Percentiles rank a stretch among this genome's conserved stretches.
Evolutionary conservation across 495 filamentous ascomycete genomes (phyloP).

Genomic region (Venustampulla echinocandica): DNA sequence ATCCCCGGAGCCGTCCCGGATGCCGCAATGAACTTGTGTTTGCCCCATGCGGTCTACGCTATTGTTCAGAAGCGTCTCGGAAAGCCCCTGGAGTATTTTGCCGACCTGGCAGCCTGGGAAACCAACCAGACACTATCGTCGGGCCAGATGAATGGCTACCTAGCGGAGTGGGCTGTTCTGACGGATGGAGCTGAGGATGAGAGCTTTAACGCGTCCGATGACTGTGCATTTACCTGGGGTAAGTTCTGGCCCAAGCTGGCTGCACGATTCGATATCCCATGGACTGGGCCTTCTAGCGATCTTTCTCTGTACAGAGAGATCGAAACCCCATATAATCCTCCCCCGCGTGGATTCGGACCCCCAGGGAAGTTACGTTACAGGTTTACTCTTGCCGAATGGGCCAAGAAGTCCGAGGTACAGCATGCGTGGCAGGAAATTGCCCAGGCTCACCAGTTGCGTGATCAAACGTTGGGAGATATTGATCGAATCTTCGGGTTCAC

Average conservation of each 20-base stretch:
- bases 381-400: slow-evolving; percentile 37
- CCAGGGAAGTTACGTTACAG: slow-evolving; percentile 25
- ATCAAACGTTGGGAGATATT: background rate
- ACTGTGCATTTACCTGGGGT: slow-evolving; percentile 33
- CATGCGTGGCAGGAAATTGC: slow-evolving; percentile 31
- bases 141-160: slow-evolving; percentile 37
- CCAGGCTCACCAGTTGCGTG: background rate
- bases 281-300: slow-evolving; percentile 21
- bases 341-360: slow-evolving; percentile 28
- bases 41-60: slow-evolving; percentile 39
- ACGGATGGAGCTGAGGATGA: slow-evolving; percentile 28
- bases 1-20: slow-evolving; percentile 43
- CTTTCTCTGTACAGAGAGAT: slow-evolving; percentile 17
- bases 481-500: slow-evolving; percentile 1
- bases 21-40: slow-evolving; percentile 40
- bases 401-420: slow-evolving; percentile 33
- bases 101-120: slow-evolving; percentile 34
- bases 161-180: slow-evolving; percentile 44
- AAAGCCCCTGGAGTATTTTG: slow-evolving; percentile 32
- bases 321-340: slow-evolving; percentile 15
- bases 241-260: slow-evolving; percentile 39
- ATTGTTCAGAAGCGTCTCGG: slow-evolving; percentile 32
- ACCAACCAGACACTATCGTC: slow-evolving; percentile 29
- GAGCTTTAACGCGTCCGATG: slow-evolving; percentile 40
- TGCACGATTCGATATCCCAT: slow-evolving; percentile 32